These are phyloP conservation scores for Grigorovia transvaalensis DNA, from an alignment of 805 yeast genomes.

Conservation along the genomic window DNA sequence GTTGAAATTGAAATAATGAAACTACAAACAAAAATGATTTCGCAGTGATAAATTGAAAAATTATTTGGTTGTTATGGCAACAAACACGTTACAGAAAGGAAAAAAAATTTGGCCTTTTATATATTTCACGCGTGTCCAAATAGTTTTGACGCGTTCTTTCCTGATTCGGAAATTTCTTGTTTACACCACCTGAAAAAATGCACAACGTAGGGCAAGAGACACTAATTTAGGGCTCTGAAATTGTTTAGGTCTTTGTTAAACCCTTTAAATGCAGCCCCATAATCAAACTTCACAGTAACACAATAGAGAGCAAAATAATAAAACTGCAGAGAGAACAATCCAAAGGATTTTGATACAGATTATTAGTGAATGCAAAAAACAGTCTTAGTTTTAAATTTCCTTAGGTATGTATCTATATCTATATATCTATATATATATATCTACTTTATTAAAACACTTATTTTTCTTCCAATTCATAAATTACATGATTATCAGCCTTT, in stretches of 20 bases:
- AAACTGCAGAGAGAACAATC: too few relatives aligned
- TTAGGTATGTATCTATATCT: too few relatives aligned
- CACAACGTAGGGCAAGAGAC: too few relatives aligned
- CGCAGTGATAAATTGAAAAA: background rate
- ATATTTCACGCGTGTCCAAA: background rate
- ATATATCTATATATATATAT: background rate
- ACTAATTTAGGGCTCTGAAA: background rate
- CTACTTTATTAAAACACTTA: background rate
- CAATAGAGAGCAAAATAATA: too few relatives aligned
- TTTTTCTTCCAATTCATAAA: constrained; percentile 29
- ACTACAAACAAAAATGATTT: background rate
- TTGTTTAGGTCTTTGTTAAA: background rate
- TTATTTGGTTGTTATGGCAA: background rate
- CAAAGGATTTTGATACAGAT: too few relatives aligned
- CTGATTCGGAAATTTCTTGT: background rate
- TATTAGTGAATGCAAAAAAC: too few relatives aligned
- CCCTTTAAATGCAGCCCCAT: too few relatives aligned
- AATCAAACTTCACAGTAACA: too few relatives aligned
- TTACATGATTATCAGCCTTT: constrained; percentile 35
- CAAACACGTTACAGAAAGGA: background rate
- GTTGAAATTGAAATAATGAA: background rate
- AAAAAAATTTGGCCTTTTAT: background rate
- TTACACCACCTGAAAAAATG: too few relatives aligned
- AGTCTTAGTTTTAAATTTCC: too few relatives aligned
- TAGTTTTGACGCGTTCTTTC: constrained; percentile 1